Conservation (phyloP, 257 asterid species). For the Nicotiana sylvestris region DNA sequence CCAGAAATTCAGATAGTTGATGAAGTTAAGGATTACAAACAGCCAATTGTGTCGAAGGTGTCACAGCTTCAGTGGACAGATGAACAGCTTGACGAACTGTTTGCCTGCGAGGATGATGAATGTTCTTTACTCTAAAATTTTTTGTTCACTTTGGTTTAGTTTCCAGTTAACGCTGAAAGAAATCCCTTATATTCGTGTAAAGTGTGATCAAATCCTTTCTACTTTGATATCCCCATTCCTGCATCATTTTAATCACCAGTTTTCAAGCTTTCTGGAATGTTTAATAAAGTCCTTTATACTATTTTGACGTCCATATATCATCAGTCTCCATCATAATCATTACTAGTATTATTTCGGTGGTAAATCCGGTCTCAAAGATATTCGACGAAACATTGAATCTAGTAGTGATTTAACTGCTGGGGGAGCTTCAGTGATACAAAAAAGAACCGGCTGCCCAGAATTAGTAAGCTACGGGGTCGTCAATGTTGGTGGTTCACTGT, state of each 20-base stretch:
- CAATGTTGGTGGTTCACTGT: too few relatives aligned
- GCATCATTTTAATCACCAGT: neutral
- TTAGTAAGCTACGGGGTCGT: too few relatives aligned
- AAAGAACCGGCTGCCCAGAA: too few relatives aligned
- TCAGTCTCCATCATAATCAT: neutral
- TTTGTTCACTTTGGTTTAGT: neutral
- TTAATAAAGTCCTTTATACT: neutral
- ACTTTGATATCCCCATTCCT: neutral
- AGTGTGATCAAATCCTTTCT: neutral
- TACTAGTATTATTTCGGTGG: neutral
- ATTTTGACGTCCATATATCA: neutral
- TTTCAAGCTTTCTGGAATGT: neutral
- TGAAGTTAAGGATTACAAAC: conserved; percentile 35
- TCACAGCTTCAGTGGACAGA: conserved; percentile 74
- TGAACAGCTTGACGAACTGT: conserved; percentile 71
- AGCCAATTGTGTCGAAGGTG: conserved; percentile 26
- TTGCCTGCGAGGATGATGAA: conserved; percentile 45
- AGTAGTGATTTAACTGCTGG: neutral
- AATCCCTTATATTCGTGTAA: neutral
- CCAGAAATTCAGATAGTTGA: conserved; percentile 26
- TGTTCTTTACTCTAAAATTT: conserved; percentile 13
- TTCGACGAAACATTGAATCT: neutral
- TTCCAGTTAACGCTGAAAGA: neutral
- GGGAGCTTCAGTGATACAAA: too few relatives aligned
- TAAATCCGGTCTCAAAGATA: neutral